Percentiles rank a stretch among this genome's conserved stretches.
Conservation (phyloP, 108 stramenopile genomes). For the Cyclostephanos tholiformis region DNA sequence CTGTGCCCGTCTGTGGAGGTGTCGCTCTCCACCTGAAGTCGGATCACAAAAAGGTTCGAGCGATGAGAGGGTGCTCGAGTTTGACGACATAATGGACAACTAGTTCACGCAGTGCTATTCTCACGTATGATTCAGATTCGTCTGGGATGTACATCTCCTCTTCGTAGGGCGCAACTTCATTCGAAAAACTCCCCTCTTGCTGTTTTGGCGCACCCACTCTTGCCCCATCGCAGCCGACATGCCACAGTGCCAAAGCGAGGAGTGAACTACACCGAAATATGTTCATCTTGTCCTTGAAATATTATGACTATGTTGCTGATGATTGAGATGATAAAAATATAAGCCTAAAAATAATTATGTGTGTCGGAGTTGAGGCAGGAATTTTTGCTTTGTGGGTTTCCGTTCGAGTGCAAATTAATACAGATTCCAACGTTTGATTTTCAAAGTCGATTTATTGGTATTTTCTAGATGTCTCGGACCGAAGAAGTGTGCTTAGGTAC, state of each 20-base stretch:
- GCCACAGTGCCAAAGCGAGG: constrained; percentile 2
- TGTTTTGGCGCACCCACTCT: neutral
- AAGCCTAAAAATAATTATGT: too few relatives aligned
- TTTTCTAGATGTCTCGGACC: too few relatives aligned
- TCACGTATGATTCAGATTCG: constrained; percentile 1
- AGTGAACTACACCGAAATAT: neutral
- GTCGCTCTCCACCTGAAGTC: neutral
- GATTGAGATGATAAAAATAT: too few relatives aligned
- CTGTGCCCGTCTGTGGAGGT: neutral
- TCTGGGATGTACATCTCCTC: neutral
- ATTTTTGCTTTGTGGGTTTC: too few relatives aligned
- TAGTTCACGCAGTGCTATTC: neutral
- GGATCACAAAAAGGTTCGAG: neutral
- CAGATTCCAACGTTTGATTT: too few relatives aligned
- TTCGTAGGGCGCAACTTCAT: neutral
- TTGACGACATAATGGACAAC: neutral
- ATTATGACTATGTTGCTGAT: too few relatives aligned
- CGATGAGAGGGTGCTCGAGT: neutral
- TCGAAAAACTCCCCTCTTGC: neutral
- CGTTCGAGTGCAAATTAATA: too few relatives aligned
- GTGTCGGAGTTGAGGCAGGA: too few relatives aligned
- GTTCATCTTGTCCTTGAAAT: neutral
- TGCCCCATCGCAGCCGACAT: neutral
- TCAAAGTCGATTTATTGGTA: too few relatives aligned
- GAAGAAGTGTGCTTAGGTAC: too few relatives aligned